Percentiles rank a stretch among this genome's conserved stretches.
phyloP scores from a whole-genome alignment of 176 grass and related monocot genomes.

The Olyra latifolia region DNA sequence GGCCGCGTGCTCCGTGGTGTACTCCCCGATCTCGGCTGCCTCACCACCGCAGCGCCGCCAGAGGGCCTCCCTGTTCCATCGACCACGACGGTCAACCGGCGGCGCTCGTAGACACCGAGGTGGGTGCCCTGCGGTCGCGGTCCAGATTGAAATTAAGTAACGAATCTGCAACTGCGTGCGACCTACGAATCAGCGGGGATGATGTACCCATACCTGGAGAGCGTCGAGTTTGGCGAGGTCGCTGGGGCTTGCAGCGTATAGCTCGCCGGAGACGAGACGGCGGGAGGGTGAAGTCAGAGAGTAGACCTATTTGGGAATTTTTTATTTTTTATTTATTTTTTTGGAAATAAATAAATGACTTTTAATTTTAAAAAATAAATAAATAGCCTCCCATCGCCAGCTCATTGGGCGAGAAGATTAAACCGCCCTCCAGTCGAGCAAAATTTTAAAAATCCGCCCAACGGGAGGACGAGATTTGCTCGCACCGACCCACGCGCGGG shows the following conservation, averaged over 20 bases:
- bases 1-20: slow-evolving; percentile 54
- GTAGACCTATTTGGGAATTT: no score
- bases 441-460: no score
- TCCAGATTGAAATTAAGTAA: slow-evolving; percentile 24
- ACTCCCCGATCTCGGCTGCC: slow-evolving; percentile 48
- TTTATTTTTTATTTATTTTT: no score
- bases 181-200: not conserved
- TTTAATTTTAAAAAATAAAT: no score
- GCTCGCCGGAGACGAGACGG: slow-evolving; percentile 41
- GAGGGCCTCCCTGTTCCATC: slow-evolving; percentile 24
- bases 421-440: no score
- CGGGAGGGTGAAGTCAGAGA: slow-evolving; percentile 24
- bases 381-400: no score
- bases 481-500: no score
- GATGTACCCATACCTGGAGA: slow-evolving; percentile 45
- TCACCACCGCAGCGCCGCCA: slow-evolving; percentile 61
- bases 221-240: slow-evolving; percentile 55
- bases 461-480: no score
- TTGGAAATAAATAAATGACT: no score
- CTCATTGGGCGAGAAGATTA: no score
- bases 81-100: slow-evolving; percentile 38
- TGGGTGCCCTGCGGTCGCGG: slow-evolving; percentile 52
- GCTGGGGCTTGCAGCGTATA: slow-evolving; percentile 30
- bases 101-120: slow-evolving; percentile 69
- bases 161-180: not conserved